A percentile compares a stretch with the other conserved stretches of the same genome.
These are phyloP conservation scores for Porpolomopsis calyptriformis DNA, from an alignment of 768 basidiomycete species.

Conservation along the genomic window DNA sequence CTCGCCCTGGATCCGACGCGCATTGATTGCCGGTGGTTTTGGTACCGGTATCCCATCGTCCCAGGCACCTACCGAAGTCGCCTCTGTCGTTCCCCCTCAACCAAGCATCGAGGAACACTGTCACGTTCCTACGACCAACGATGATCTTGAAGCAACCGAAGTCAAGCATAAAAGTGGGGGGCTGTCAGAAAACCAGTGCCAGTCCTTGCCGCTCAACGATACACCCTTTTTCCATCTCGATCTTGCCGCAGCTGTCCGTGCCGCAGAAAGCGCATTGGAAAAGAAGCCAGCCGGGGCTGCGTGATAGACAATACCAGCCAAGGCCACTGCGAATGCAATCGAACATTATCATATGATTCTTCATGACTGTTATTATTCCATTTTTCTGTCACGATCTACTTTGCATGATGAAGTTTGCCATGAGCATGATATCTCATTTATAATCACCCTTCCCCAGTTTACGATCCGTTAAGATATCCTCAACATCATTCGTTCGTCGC, in stretches of 20 bases:
- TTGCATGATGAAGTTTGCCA: too few relatives aligned
- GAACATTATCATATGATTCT: too few relatives aligned
- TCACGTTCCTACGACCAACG: background rate
- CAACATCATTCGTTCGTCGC: too few relatives aligned
- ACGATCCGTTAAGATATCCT: too few relatives aligned
- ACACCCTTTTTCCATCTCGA: slow-evolving; percentile 94
- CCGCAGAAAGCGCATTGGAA: slow-evolving; percentile 43
- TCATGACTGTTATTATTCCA: too few relatives aligned
- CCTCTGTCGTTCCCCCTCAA: slow-evolving; percentile 62
- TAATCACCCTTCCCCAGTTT: too few relatives aligned
- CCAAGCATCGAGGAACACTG: background rate
- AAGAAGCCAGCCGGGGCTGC: too few relatives aligned
- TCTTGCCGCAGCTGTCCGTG: slow-evolving; percentile 56
- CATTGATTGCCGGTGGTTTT: slow-evolving; percentile 83
- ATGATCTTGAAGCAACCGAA: background rate
- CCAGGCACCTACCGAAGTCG: slow-evolving; percentile 49
- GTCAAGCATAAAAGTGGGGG: background rate
- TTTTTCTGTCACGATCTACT: too few relatives aligned
- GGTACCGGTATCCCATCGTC: slow-evolving; percentile 50
- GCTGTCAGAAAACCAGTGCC: slow-evolving; percentile 9
- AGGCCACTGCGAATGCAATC: too few relatives aligned
- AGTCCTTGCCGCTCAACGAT: slow-evolving; percentile 35
- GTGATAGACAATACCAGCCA: too few relatives aligned
- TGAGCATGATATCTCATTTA: too few relatives aligned
- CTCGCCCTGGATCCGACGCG: slow-evolving; percentile 89